These are phyloP conservation scores for Parasarocladium wereldwijsianum DNA, from an alignment of 2,329 filamentous ascomycete genomes.

Conservation along the genomic window DNA sequence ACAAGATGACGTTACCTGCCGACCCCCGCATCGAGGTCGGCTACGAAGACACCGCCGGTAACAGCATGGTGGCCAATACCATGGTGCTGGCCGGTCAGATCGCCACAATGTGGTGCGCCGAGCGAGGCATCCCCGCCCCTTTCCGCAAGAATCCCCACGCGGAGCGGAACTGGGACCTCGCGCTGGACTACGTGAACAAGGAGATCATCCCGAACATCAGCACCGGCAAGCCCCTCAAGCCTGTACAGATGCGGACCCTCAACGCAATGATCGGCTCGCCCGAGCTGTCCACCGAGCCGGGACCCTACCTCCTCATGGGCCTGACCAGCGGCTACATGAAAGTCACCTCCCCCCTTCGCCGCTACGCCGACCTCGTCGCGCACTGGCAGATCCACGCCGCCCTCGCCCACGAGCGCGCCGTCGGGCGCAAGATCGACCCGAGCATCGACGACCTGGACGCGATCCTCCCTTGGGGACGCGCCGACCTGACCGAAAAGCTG, in stretches of 20 bases:
- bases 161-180: conserved; percentile 18
- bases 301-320: conserved; percentile 42
- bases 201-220: conserved; percentile 19
- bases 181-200: conserved; percentile 20
- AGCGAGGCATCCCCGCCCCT: conserved; percentile 42
- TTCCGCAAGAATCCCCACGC: conserved; percentile 36
- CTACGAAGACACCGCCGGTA: conserved; percentile 15
- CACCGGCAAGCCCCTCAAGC: conserved; percentile 18
- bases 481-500: conserved; percentile 27
- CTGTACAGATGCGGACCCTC: conserved; percentile 15
- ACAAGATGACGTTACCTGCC: conserved; percentile 15
- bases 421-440: conserved; percentile 12
- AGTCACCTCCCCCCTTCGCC: conserved; percentile 50
- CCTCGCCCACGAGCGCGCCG: conserved; percentile 29
- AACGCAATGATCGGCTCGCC: conserved; percentile 27
- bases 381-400: conserved; percentile 54
- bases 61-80: conserved; percentile 20
- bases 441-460: conserved; percentile 13
- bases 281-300: conserved; percentile 35
- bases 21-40: conserved; percentile 35
- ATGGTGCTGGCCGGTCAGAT: conserved; percentile 51
- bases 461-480: conserved; percentile 30
- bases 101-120: conserved; percentile 44
- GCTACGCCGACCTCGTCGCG: conserved; percentile 45
- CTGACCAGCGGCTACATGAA: conserved; percentile 47